Evolutionary conservation across 2,329 filamentous ascomycete genomes (phyloP).

Genomic region (Paramyrothecium sp.): DNA sequence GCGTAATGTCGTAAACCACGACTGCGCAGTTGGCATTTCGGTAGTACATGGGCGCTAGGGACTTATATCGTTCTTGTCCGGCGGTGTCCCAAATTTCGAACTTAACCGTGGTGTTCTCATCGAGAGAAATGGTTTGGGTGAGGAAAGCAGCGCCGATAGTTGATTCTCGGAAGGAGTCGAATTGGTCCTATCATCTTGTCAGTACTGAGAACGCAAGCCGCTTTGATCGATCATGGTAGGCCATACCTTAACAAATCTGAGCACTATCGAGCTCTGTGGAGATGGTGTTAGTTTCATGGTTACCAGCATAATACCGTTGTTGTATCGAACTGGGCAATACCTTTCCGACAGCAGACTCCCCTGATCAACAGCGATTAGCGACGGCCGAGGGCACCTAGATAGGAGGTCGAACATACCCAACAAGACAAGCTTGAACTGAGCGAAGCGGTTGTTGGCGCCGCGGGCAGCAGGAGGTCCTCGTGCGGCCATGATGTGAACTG

Average conservation of each 20-base stretch:
- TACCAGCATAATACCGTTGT: conserved; percentile 2
- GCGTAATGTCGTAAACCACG: conserved; percentile 98
- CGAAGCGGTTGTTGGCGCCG: conserved; percentile 79
- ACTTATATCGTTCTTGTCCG: conserved; percentile 98
- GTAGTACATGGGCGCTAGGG: conserved; percentile 98
- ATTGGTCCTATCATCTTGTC: conserved; percentile 74
- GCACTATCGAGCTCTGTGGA: conserved; percentile 85
- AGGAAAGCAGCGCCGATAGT: conserved; percentile 98
- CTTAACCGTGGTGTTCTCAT: conserved; percentile 98
- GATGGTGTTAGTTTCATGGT: conserved; percentile 15
- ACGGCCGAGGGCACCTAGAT: conserved; percentile 4
- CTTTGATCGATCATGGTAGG: neutral
- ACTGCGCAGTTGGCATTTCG: conserved; percentile 98
- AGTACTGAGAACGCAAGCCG: conserved; percentile 3
- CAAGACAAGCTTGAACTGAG: conserved; percentile 98
- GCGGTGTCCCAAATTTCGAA: conserved; percentile 99
- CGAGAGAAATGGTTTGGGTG: conserved; percentile 97
- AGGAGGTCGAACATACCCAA: conserved; percentile 64
- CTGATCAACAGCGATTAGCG: conserved; percentile 51
- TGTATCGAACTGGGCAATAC: conserved; percentile 42
- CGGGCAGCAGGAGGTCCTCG: conserved; percentile 66
- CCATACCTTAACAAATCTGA: conserved; percentile 95
- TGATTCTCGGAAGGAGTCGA: conserved; percentile 94
- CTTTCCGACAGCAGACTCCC: conserved; percentile 99
- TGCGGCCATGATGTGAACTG: conserved; percentile 68